These are phyloP conservation scores for Bothriochloa decipiens DNA, from an alignment of 176 grass and related monocot genomes.

Conservation along the genomic window DNA sequence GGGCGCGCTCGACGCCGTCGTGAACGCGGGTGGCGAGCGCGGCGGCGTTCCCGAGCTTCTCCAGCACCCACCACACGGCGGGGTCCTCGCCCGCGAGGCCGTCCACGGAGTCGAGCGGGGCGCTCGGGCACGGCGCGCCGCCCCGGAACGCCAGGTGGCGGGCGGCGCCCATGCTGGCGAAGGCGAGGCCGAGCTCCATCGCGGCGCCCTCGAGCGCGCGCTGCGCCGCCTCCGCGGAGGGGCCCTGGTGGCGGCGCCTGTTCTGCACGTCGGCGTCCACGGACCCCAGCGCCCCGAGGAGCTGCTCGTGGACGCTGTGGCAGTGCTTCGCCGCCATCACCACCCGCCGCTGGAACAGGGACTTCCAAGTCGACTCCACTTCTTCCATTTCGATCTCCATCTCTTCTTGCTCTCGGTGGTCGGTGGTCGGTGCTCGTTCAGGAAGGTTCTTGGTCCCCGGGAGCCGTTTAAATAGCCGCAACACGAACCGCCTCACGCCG, in stretches of 20 bases:
- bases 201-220: constrained; percentile 7
- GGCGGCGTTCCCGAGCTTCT: neutral
- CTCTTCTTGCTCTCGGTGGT: neutral
- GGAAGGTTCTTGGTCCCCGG: neutral
- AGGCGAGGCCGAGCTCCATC: constrained; percentile 36
- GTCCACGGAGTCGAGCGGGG: constrained; percentile 19
- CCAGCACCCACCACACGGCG: neutral
- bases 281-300: neutral
- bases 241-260: neutral
- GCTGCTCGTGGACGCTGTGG: neutral
- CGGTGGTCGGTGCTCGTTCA: neutral
- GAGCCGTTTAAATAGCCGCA: constrained; percentile 5
- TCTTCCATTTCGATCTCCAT: neutral
- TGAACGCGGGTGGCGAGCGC: neutral
- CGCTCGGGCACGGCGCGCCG: neutral
- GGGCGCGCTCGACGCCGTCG: constrained; percentile 25
- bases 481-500: neutral
- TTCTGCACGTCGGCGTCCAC: neutral
- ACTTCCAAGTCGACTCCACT: constrained; percentile 1
- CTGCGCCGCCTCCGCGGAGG: neutral
- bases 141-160: constrained; percentile 28
- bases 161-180: constrained; percentile 44
- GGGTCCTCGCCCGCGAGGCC: constrained; percentile 11
- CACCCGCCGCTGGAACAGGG: constrained; percentile 22
- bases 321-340: constrained; percentile 23